Conservation (phyloP, 106 monocot species). For the Allium sativum region DNA sequence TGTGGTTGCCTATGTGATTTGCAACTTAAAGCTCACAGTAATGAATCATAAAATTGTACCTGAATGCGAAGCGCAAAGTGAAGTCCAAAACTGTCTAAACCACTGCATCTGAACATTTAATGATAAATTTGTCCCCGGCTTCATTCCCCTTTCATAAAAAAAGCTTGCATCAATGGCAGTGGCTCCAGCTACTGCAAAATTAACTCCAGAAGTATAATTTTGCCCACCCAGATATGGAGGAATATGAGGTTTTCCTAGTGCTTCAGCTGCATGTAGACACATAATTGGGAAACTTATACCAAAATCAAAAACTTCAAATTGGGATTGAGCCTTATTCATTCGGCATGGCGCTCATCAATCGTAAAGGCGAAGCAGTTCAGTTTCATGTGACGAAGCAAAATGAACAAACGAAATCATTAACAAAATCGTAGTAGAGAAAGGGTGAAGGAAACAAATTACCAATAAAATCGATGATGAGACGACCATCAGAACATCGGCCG, state of each 20-base stretch:
- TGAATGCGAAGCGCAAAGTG: conserved; percentile 11
- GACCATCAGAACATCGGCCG: conserved; percentile 36
- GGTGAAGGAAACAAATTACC: conserved; percentile 13
- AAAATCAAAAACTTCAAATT: no score
- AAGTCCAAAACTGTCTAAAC: conserved; percentile 34
- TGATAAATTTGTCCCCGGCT: conserved; percentile 14
- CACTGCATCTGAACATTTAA: conserved; percentile 25
- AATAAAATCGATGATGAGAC: conserved; percentile 17
- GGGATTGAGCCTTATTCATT: no score
- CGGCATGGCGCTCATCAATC: no score
- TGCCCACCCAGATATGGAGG: conserved; percentile 21
- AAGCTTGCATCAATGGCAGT: conserved; percentile 31
- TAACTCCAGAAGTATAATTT: conserved; percentile 25
- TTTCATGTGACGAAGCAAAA: neutral
- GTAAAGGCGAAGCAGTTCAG: neutral
- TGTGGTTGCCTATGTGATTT: no score
- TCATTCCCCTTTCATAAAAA: conserved; percentile 25
- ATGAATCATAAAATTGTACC: no score
- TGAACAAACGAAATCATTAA: no score
- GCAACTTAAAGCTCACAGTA: no score
- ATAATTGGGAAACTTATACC: no score
- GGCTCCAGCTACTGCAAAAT: conserved; percentile 58
- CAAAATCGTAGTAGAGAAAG: no score
- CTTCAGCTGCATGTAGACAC: conserved; percentile 15
- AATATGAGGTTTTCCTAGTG: conserved; percentile 26